Percentiles rank a stretch among this genome's conserved stretches.
phyloP scores from a whole-genome alignment of 2,329 filamentous ascomycete genomes.

The Ceratocystis eucalypticola region DNA sequence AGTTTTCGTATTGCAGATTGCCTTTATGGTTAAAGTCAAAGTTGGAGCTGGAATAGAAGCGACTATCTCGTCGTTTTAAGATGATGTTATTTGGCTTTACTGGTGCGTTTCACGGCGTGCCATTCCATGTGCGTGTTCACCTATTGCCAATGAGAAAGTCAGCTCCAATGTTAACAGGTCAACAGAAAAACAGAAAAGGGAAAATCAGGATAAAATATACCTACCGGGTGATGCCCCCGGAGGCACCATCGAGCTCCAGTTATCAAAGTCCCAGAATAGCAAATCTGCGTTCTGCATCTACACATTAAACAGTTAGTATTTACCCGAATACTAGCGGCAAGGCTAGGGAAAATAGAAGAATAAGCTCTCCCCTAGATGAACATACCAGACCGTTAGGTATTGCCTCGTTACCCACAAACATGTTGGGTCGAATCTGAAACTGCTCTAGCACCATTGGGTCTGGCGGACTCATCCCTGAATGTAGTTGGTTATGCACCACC shows the following conservation, averaged over 20 bases:
- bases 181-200: not conserved
- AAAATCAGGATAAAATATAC: not conserved
- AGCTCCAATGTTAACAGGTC: not conserved
- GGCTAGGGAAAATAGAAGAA: not conserved
- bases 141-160: not conserved
- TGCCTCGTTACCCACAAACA: constrained; percentile 11
- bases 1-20: no score
- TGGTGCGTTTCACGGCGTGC: not conserved
- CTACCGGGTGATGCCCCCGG: constrained; percentile 16
- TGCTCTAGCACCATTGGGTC: constrained; percentile 17
- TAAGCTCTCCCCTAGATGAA: not conserved
- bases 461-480: constrained; percentile 8
- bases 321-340: not conserved
- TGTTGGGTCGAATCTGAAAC: constrained; percentile 14
- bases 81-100: not conserved
- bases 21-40: no score
- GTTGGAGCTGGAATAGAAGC: no score
- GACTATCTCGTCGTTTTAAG: no score
- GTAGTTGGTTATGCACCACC: constrained; percentile 9
- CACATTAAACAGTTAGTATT: not conserved
- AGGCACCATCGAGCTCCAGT: constrained; percentile 19
- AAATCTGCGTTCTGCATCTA: constrained; percentile 14
- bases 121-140: not conserved
- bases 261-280: constrained; percentile 17
- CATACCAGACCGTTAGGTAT: constrained; percentile 12